These are phyloP conservation scores for Arachis hypogaea DNA, from an alignment of 306 rosid genomes.

Conservation along the genomic window DNA sequence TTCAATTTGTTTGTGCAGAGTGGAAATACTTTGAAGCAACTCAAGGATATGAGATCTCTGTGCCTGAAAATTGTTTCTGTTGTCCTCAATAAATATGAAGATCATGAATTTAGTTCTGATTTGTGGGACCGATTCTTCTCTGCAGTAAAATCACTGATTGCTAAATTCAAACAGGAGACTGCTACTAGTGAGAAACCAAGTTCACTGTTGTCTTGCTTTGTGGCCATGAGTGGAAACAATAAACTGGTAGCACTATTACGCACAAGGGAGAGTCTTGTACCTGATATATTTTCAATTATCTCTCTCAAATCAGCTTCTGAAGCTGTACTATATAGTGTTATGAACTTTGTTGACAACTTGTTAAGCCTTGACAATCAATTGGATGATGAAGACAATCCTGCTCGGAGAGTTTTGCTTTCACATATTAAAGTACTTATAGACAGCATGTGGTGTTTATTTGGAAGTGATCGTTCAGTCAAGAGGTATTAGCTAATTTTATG, in stretches of 20 bases:
- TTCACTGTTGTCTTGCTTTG: conserved; percentile 87
- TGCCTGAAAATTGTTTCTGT: conserved; percentile 73
- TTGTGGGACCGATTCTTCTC: conserved; percentile 82
- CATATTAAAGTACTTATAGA: conserved; percentile 66
- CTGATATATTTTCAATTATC: conserved; percentile 81
- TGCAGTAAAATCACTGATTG: conserved; percentile 69
- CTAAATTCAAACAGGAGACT: conserved; percentile 78
- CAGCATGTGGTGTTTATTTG: conserved; percentile 71
- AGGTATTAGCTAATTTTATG: conserved; percentile 52
- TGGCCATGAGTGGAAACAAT: conserved; percentile 79
- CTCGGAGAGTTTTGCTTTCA: conserved; percentile 53
- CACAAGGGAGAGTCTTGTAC: conserved; percentile 69
- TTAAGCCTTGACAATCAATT: conserved; percentile 68
- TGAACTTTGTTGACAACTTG: conserved; percentile 79
- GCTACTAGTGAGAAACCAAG: conserved; percentile 94
- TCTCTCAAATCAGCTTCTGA: conserved; percentile 69
- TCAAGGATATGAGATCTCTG: conserved; percentile 87
- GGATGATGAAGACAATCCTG: conserved; percentile 55
- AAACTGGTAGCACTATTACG: conserved; percentile 62
- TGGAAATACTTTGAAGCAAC: conserved; percentile 56
- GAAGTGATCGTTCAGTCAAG: conserved; percentile 66
- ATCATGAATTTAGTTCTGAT: conserved; percentile 65
- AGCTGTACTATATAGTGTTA: conserved; percentile 68
- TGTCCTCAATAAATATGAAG: conserved; percentile 75
- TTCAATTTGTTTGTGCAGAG: conserved; percentile 54